Evolutionary conservation across 1,284 basidiomycete genomes (phyloP).

Genomic region (Neonothopanus nambi): DNA sequence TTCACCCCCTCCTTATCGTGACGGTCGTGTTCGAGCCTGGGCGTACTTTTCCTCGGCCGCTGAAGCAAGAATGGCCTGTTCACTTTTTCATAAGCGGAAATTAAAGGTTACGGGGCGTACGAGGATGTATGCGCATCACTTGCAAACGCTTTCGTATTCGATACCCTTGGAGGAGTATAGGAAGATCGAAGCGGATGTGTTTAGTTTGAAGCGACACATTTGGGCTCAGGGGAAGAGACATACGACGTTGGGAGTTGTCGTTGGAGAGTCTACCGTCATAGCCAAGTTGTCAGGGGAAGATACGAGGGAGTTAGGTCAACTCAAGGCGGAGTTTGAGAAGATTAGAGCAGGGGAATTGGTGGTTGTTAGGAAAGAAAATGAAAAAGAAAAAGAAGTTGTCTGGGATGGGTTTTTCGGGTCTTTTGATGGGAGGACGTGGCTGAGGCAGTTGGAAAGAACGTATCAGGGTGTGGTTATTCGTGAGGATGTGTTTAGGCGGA

Average conservation of each 20-base stretch:
- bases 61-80: slow-evolving; percentile 50
- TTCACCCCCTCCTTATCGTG: slow-evolving; percentile 49
- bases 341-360: slow-evolving; percentile 60
- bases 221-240: slow-evolving; percentile 22
- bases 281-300: slow-evolving; percentile 50
- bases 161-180: slow-evolving; percentile 38
- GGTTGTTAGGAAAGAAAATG: slow-evolving; percentile 25
- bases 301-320: slow-evolving; percentile 44
- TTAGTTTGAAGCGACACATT: slow-evolving; percentile 28
- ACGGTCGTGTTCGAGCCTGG: slow-evolving; percentile 51
- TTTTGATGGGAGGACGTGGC: slow-evolving; percentile 40
- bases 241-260: slow-evolving; percentile 27
- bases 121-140: slow-evolving; percentile 47
- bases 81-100: slow-evolving; percentile 42
- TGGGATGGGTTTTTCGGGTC: slow-evolving; percentile 65
- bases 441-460: slow-evolving; percentile 40
- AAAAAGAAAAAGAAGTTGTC: slow-evolving; percentile 31
- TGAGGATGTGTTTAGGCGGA: slow-evolving; percentile 39
- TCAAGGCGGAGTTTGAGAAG: slow-evolving; percentile 61
- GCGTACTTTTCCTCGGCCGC: slow-evolving; percentile 48
- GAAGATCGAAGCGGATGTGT: slow-evolving; percentile 38
- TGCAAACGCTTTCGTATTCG: slow-evolving; percentile 46
- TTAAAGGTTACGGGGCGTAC: slow-evolving; percentile 44
- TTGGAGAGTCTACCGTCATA: slow-evolving; percentile 28
- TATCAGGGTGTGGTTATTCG: slow-evolving; percentile 44